Conservation (phyloP, 768 basidiomycete species). For the Holtermannia corniformis region DNA sequence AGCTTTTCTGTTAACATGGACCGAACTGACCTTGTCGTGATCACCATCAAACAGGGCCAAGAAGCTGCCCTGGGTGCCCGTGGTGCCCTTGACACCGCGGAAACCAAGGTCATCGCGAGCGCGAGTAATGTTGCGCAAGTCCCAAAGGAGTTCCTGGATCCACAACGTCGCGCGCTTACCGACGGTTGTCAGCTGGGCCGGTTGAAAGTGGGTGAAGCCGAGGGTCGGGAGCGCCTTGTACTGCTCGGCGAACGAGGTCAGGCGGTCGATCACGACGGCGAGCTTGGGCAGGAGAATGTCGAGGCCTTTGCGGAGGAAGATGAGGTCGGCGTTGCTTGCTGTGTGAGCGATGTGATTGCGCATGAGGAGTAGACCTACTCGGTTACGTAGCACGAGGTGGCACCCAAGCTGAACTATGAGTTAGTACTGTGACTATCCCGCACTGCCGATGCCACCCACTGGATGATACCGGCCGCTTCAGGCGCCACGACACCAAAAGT, state of each 20-base stretch:
- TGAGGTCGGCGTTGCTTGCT: conserved; percentile 87
- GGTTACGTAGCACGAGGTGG: conserved; percentile 97
- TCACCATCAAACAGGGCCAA: conserved; percentile 87
- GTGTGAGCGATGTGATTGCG: conserved; percentile 1
- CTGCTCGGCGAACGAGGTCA: conserved; percentile 71
- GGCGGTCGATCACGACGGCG: conserved; percentile 78
- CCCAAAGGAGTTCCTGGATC: conserved; percentile 98
- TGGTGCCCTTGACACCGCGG: conserved; percentile 98
- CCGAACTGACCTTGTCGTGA: conserved; percentile 63
- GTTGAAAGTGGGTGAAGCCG: conserved; percentile 98
- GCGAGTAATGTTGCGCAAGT: conserved; percentile 81
- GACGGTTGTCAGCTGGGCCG: conserved; percentile 94
- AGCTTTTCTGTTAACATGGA: not conserved
- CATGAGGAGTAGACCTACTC: conserved; percentile 51
- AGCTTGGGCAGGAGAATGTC: conserved; percentile 76
- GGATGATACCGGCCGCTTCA: conserved; percentile 90
- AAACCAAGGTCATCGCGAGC: conserved; percentile 89
- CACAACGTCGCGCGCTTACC: conserved; percentile 94
- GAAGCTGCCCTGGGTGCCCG: conserved; percentile 95
- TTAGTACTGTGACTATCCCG: conserved; percentile 3
- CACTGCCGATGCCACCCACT: conserved; percentile 48
- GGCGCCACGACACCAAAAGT: conserved; percentile 91
- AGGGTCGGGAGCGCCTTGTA: conserved; percentile 84
- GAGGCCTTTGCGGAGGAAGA: conserved; percentile 84
- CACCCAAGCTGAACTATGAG: conserved; percentile 59